These are phyloP conservation scores for Suillus tomentosus DNA, from an alignment of 768 basidiomycete species.

Conservation along the genomic window DNA sequence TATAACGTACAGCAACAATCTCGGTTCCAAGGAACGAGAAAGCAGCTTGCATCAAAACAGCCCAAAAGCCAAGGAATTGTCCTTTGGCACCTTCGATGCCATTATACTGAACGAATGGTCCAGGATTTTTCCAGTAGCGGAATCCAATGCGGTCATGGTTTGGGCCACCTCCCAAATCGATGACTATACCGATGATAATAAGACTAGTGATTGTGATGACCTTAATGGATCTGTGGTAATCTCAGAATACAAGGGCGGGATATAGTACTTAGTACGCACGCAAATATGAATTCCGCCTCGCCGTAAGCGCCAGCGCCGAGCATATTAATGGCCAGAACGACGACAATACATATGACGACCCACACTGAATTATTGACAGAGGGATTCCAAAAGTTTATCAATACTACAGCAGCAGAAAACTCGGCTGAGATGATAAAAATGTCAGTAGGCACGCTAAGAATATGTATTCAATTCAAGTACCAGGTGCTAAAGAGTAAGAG, in stretches of 20 bases:
- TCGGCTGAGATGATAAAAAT: conserved; percentile 25
- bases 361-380: conserved; percentile 68
- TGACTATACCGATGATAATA: conserved; percentile 67
- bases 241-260: conserved; percentile 2
- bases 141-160: conserved; percentile 64
- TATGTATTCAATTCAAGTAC: not conserved
- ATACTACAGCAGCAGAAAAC: conserved; percentile 56
- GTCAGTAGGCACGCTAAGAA: conserved; percentile 6
- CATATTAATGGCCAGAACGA: conserved; percentile 77
- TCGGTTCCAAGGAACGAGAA: conserved; percentile 95
- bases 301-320: conserved; percentile 78
- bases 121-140: conserved; percentile 84
- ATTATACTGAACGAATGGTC: conserved; percentile 78
- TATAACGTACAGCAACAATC: conserved; percentile 77
- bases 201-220: conserved; percentile 80
- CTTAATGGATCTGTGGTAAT: conserved; percentile 65
- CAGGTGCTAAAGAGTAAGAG: conserved; percentile 12
- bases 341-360: conserved; percentile 75
- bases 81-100: conserved; percentile 69
- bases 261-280: conserved; percentile 38
- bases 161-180: conserved; percentile 90
- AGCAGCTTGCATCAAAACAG: conserved; percentile 81
- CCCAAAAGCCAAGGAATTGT: conserved; percentile 72
- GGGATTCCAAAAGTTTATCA: conserved; percentile 74
- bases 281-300: conserved; percentile 86